These are phyloP conservation scores for Picea glauca DNA, from an alignment of 75 land plant species.

Conservation along the genomic window DNA sequence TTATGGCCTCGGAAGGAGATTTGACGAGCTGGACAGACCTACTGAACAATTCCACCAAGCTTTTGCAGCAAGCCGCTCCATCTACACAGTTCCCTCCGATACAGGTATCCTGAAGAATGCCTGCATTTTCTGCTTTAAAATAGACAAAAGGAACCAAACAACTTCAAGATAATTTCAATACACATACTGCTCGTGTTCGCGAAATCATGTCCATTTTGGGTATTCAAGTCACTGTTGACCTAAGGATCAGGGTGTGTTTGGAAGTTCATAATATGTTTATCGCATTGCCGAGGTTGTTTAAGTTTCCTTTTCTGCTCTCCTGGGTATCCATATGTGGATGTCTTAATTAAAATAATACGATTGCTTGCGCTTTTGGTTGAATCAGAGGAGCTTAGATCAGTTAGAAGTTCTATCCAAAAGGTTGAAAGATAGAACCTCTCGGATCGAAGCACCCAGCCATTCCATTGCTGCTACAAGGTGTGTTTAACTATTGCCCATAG, in stretches of 20 bases:
- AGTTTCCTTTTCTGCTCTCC: too few relatives aligned
- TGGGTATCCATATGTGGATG: background rate
- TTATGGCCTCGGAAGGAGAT: conserved; percentile 67
- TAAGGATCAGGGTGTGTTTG: background rate
- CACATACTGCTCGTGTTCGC: background rate
- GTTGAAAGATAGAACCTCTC: conserved; percentile 74
- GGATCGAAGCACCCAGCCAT: conserved; percentile 80
- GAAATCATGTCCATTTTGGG: background rate
- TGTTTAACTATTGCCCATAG: background rate
- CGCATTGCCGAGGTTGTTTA: too few relatives aligned
- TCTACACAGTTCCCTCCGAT: conserved; percentile 93
- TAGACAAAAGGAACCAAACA: background rate
- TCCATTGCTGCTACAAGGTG: conserved; percentile 96
- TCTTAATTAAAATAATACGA: background rate
- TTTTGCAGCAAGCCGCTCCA: conserved; percentile 87
- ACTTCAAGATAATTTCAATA: too few relatives aligned
- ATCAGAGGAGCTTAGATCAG: conserved; percentile 91
- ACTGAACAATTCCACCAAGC: conserved; percentile 90
- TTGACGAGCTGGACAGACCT: conserved; percentile 91
- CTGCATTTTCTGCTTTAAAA: background rate
- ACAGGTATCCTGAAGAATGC: conserved; percentile 42
- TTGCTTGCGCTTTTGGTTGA: background rate
- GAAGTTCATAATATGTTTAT: background rate
- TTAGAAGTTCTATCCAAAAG: conserved; percentile 88
- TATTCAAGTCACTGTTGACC: background rate